A percentile compares a stretch with the other conserved stretches of the same genome.
phyloP scores from a whole-genome alignment of 2,329 filamentous ascomycete genomes.

The Colletotrichum sp. region DNA sequence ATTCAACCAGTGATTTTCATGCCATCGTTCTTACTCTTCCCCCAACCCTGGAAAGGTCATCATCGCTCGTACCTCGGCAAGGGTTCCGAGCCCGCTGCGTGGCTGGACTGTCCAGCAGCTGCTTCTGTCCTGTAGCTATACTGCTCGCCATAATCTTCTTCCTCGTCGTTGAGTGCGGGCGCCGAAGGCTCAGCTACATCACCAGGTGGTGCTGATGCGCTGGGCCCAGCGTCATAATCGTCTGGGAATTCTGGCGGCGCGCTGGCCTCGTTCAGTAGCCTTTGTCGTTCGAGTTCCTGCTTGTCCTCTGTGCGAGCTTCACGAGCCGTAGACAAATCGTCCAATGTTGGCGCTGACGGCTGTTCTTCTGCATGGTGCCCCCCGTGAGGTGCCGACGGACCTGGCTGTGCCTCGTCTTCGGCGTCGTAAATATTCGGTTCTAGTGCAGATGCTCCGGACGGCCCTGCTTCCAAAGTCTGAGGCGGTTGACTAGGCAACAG shows the following conservation, averaged over 20 bases:
- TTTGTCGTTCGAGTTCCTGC: conserved; percentile 73
- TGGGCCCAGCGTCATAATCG: conserved; percentile 47
- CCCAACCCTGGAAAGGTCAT: conserved; percentile 19
- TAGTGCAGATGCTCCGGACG: conserved; percentile 32
- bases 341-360: conserved; percentile 51
- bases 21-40: background rate
- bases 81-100: conserved; percentile 27
- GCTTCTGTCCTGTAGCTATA: conserved; percentile 25
- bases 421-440: conserved; percentile 53
- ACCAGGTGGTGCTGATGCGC: conserved; percentile 31
- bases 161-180: conserved; percentile 61
- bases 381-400: conserved; percentile 21
- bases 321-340: conserved; percentile 40
- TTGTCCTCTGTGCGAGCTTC: conserved; percentile 70
- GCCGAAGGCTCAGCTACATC: conserved; percentile 54
- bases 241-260: conserved; percentile 64
- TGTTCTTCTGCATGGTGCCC: conserved; percentile 29
- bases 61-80: conserved; percentile 41
- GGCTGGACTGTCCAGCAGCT: background rate
- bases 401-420: conserved; percentile 39
- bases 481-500: conserved; percentile 82
- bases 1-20: conserved; percentile 5
- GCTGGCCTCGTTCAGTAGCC: conserved; percentile 68
- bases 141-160: conserved; percentile 51
- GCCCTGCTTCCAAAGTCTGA: conserved; percentile 35